Evolutionary conservation across 768 basidiomycete species (phyloP), one percentile per base, ranked within the genome.

Genomic region (Cubamyces sp.): DNA sequence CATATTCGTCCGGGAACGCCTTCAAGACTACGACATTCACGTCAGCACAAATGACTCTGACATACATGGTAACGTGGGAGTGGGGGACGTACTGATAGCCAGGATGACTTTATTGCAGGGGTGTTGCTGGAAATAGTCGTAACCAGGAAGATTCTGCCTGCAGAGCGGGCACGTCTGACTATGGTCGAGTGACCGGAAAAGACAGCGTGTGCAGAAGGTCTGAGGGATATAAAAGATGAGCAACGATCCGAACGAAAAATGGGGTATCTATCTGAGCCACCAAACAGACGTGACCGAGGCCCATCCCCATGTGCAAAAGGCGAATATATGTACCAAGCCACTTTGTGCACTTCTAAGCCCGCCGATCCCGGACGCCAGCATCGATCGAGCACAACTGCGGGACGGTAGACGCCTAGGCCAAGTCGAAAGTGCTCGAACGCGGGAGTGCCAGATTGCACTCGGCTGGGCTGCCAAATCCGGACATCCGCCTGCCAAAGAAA

Each of bases 161-260:
- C 96, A 98, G 16, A 97, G 77, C 3, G 96, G 96, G 74, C 96
- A 98, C 11, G 83, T 74, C 42, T 78, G 71, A 63, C 82, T 87
- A 75, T 98, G 94, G 74, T 98, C 96, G 64, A 96, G 82, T 3
- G 94, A 88, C 40, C 96, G 87, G 61, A 93, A 90, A 28, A 98
- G 83, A 75, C 96, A 98, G 68, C 84, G 86, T 8, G 85, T 78
- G 72, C 96, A 98, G 76, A 95, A 98, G 0, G 95, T 94, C 92
- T 96, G 34, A 34, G 30, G 2, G n/a, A 6, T 30, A 52, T 16
- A 58, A 37, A 39, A 41, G 46, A 53, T 61, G 18, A 62, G 60
- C 42, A 19, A 43, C 37, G 2, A 1, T 12, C 54, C 3, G 14
- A 16, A 15, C n/a, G 23, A 16, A 19, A 3, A 1, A 15, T 16